Conservation (phyloP, 805 yeast genomes). For the Candida vartiovaarae region DNA sequence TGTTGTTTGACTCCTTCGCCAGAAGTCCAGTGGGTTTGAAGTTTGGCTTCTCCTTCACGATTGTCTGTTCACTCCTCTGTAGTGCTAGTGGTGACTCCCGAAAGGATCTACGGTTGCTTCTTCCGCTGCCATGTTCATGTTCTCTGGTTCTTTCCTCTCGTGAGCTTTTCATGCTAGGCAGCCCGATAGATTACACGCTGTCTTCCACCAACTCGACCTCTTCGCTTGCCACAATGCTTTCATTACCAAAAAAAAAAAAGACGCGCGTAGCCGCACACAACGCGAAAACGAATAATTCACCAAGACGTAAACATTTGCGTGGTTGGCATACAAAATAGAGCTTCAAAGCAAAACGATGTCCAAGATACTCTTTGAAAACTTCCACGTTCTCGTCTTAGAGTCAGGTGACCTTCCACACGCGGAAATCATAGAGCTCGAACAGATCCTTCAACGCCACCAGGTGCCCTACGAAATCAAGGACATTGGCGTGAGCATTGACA, state of each 20-base stretch:
- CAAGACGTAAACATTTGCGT: neutral
- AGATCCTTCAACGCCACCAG: conserved; percentile 19
- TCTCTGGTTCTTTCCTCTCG: too few species aligned
- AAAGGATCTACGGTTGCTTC: too few species aligned
- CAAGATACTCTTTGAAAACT: conserved; percentile 15
- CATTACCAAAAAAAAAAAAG: too few species aligned
- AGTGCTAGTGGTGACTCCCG: too few species aligned
- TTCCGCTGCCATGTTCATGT: too few species aligned
- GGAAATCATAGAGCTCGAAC: conserved; percentile 12
- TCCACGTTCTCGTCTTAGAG: conserved; percentile 17
- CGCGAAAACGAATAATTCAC: neutral
- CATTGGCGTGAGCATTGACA: conserved; percentile 15
- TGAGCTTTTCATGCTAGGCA: too few species aligned
- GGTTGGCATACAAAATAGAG: too few species aligned
- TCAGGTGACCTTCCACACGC: conserved; percentile 10
- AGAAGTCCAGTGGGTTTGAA: conserved; percentile 37
- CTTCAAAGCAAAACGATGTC: conserved; percentile 4
- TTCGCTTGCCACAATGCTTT: too few species aligned
- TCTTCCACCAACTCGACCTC: too few species aligned
- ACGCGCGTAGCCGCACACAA: neutral
- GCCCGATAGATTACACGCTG: too few species aligned
- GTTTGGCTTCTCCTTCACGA: conserved; percentile 23
- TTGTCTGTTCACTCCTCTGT: too few species aligned
- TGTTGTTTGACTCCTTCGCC: conserved; percentile 32
- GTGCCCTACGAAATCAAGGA: conserved; percentile 20